A percentile compares a stretch with the other conserved stretches of the same genome.
Conservation (phyloP, 805 yeast species). For the Crinitomyces ghanaensis region DNA sequence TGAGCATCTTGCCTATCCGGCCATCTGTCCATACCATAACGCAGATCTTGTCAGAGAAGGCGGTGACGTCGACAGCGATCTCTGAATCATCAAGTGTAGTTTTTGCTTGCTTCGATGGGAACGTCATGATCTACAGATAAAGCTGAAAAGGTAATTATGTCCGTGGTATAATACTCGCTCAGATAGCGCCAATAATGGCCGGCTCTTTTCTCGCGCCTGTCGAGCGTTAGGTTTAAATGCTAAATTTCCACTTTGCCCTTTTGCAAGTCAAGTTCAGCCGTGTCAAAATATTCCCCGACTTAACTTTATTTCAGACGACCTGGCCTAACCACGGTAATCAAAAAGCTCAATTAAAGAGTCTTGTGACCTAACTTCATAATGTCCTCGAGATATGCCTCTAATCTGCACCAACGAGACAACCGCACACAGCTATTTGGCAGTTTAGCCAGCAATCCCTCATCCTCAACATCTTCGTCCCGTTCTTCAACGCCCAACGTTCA, state of each 20-base stretch:
- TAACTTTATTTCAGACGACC: too few relatives aligned
- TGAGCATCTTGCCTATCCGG: slow-evolving; percentile 20
- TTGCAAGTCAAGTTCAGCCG: too few relatives aligned
- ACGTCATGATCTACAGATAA: slow-evolving; percentile 2
- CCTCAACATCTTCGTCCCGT: slow-evolving; percentile 7
- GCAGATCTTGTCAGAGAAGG: slow-evolving; percentile 22
- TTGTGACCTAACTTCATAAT: too few relatives aligned
- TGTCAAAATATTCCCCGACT: too few relatives aligned
- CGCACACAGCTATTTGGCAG: slow-evolving; percentile 30
- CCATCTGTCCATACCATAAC: slow-evolving; percentile 24
- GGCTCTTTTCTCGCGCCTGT: too few relatives aligned
- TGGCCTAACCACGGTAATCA: too few relatives aligned
- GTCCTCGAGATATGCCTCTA: slow-evolving; percentile 14
- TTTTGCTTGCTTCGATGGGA: slow-evolving; percentile 5
- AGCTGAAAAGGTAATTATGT: too few relatives aligned
- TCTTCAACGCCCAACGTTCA: slow-evolving; percentile 14
- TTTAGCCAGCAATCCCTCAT: slow-evolving; percentile 20
- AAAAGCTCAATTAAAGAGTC: too few relatives aligned
- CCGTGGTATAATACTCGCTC: too few relatives aligned
- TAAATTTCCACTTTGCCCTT: too few relatives aligned
- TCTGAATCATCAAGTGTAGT: slow-evolving; percentile 13
- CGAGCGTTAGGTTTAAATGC: too few relatives aligned
- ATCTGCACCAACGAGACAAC: slow-evolving; percentile 25
- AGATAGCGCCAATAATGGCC: too few relatives aligned
- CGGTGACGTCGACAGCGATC: slow-evolving; percentile 22